Evolutionary conservation across 169 alveolate species (phyloP).

Genomic region (Prorocentrum cordatum): DNA sequence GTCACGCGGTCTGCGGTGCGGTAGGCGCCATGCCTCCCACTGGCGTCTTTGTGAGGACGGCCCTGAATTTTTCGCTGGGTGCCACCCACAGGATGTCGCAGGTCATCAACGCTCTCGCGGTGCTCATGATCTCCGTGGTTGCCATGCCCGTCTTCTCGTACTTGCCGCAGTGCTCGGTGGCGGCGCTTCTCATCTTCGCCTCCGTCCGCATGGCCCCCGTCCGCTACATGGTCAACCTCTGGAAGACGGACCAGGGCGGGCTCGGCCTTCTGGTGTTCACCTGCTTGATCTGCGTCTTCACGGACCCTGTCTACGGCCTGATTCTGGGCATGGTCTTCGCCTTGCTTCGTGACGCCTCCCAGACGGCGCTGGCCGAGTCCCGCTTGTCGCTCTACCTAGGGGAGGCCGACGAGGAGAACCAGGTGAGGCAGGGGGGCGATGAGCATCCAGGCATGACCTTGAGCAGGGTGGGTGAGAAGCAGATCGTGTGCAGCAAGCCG

Average conservation of each 20-base stretch:
- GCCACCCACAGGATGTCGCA: slow-evolving; percentile 47
- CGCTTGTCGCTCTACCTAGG: slow-evolving; percentile 42
- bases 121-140: slow-evolving; percentile 4
- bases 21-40: slow-evolving; percentile 59
- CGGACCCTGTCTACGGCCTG: slow-evolving; percentile 49
- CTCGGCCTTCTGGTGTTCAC: slow-evolving; percentile 24
- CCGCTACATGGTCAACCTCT: slow-evolving; percentile 14
- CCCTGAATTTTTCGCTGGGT: not conserved
- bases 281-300: slow-evolving; percentile 17
- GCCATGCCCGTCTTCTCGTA: slow-evolving; percentile 1
- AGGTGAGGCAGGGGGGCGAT: too few relatives aligned
- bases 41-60: slow-evolving; percentile 34
- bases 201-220: slow-evolving; percentile 43
- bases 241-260: slow-evolving; percentile 15
- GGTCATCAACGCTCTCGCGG: slow-evolving; percentile 41
- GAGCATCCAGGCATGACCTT: too few relatives aligned
- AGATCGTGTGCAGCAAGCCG: too few relatives aligned
- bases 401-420: too few relatives aligned
- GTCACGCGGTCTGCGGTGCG: slow-evolving; percentile 56
- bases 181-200: slow-evolving; percentile 36
- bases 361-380: slow-evolving; percentile 37
- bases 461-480: too few relatives aligned
- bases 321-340: slow-evolving; percentile 54
- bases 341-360: slow-evolving; percentile 18
- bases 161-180: slow-evolving; percentile 36